Evolutionary conservation across 352 stramenopile genomes (phyloP).

Genomic region (Globisporangium lucens): DNA sequence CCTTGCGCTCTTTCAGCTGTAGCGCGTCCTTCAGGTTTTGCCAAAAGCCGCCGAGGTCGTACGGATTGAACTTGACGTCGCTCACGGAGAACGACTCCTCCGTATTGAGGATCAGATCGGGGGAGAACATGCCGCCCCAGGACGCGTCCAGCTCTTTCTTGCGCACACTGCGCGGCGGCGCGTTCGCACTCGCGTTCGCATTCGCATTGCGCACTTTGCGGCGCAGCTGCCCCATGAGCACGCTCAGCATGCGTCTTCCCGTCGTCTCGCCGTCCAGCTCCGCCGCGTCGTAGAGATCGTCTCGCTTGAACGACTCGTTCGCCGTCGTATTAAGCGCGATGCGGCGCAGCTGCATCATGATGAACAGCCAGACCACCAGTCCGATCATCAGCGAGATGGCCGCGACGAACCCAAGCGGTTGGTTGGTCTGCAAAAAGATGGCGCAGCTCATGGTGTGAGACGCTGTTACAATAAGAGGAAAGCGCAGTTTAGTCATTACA

Average conservation of each 20-base stretch:
- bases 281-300: slow-evolving; percentile 61
- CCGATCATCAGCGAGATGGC: slow-evolving; percentile 57
- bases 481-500: neutral
- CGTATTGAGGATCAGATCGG: slow-evolving; percentile 71
- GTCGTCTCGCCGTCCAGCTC: slow-evolving; percentile 44
- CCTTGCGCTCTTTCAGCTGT: slow-evolving; percentile 17
- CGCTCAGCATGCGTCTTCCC: slow-evolving; percentile 37
- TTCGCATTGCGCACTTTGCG: slow-evolving; percentile 26
- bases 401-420: slow-evolving; percentile 64
- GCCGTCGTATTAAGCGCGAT: slow-evolving; percentile 72
- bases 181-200: neutral
- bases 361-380: slow-evolving; percentile 65
- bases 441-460: neutral
- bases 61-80: slow-evolving; percentile 81
- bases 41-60: slow-evolving; percentile 58
- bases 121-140: slow-evolving; percentile 71
- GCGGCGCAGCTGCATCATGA: slow-evolving; percentile 71
- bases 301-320: slow-evolving; percentile 83
- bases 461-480: neutral
- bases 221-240: slow-evolving; percentile 42
- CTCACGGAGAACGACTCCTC: slow-evolving; percentile 61
- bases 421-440: slow-evolving; percentile 38
- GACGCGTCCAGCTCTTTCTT: slow-evolving; percentile 67
- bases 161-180: slow-evolving; percentile 25
- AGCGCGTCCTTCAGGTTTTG: slow-evolving; percentile 62